Base-by-base conservation (phyloP, 1,284 basidiomycete species). In the Leccinum pallidistipes region DNA sequence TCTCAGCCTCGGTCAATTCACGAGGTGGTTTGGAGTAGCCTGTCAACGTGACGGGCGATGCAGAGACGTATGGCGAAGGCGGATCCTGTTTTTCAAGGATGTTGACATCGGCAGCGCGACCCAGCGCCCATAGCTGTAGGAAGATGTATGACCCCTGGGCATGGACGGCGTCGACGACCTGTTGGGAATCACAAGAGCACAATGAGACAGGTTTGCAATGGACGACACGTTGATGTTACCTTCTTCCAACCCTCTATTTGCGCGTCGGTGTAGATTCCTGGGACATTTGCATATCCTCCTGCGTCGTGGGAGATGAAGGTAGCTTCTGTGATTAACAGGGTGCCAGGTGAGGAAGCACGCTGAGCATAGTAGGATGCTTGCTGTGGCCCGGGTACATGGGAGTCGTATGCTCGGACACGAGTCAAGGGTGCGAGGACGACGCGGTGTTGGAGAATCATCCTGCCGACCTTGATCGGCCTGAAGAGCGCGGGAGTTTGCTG, bases 91-190 rank as follows among this genome's bases (percentile, higher is more conserved):
- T 43, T n/a, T 43, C n/a, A 18, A 43, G 40, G 40, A 43, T 9
- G n/a, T 43, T 18, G n/a, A 18, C 6, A 43, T 43, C 40, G 40
- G 40, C 40, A 43, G 71, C 79, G 58, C 40, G 40, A 8, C 40
- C 40, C 10, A 43, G 40, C n/a, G 40, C 40, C 40, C 40, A 43
- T 43, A 43, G n/a, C n/a, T 43, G 40, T n/a, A 43, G 40, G n/a
- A 43, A 43, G 40, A 82, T 77, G 65, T 69, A 68, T 0, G 74
- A 77, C 9, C 74, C 76, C 63, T 79, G 77, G 29, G 73, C 73
- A 65, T 82, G 82, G 0, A 83, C 80, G 1, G 73, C 77, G 18
- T 74, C 74, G 16, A 74, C 74, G 40, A 80, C 62, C 69, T 73
- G 21, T 34, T n/a, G 3, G 36, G 11, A 11, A 16, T 24, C n/a